Base-by-base conservation (phyloP, 768 basidiomycete genomes). In the Chalciporus pseudorubinellus region DNA sequence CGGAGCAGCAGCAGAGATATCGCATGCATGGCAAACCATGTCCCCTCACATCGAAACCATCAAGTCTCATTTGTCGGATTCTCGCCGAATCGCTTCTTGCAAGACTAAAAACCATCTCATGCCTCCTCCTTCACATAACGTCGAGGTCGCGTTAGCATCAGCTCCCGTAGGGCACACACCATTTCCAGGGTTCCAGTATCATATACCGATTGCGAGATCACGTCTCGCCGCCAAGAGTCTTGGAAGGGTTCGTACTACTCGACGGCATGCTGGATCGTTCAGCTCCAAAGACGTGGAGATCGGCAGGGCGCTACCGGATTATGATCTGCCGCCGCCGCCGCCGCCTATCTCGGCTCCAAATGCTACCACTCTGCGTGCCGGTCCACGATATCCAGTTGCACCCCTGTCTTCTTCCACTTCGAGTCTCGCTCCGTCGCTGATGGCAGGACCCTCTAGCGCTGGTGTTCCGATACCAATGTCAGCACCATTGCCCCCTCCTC, bases 261-360 rank as follows among this genome's bases (percentile, higher is more conserved):
- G 93, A 39, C 78, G 94, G 33, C 89, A 95, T 66, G 94, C 90
- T 6, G 94, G 94, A n/a, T 95, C 94, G 4, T 98, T 95, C 72
- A 95, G 94, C 55, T 84, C 79, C 21, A 89, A 92, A 63, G 94
- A 97, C 65, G 88, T 95, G 6, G 87, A 95, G 64, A 84, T 90
- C 45, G 94, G 94, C 36, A 91, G 85, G 69, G 75, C 81, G 48
- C 66, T 90, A 44, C 87, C 89, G 8, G 85, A 85, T n/a, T 80
- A 81, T 56, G 79, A 83, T 40, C 51, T 72, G 3, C 63, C 67
- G 3, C 21, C 58, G 3, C 63, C 67, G 3, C 21, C 58, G 9
- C 68, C 62, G 2, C 61, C 58, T 11, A 16, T 2, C 29, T 39
- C 14, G 68, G 2, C 74, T 13, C 54, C 59, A 16, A 58, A 42